Percentiles rank a stretch among this genome's conserved stretches.
These are phyloP conservation scores for Xylariaceae sp. DNA, from an alignment of 2,329 filamentous ascomycete genomes.

Conservation along the genomic window DNA sequence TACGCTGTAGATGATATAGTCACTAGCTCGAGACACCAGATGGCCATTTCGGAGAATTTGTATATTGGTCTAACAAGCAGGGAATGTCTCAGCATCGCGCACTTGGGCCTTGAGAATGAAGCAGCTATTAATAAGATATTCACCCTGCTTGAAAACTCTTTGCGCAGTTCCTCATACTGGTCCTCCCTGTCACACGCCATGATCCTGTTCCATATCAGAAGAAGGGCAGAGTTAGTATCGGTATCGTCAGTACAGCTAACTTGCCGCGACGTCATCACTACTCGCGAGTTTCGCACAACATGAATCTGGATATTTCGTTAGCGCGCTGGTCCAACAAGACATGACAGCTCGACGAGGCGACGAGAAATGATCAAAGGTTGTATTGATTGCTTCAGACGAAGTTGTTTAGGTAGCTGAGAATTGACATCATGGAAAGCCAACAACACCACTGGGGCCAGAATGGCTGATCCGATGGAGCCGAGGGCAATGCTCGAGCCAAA, in stretches of 20 bases:
- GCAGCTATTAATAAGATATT: conserved; percentile 25
- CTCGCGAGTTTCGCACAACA: too few species aligned
- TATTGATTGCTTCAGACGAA: conserved; percentile 90
- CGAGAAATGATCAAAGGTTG: too few species aligned
- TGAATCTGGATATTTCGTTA: too few species aligned
- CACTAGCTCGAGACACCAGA: conserved; percentile 89
- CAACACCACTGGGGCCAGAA: conserved; percentile 64
- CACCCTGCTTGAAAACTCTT: conserved; percentile 87
- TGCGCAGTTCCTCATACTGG: conserved; percentile 72
- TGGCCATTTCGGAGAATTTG: conserved; percentile 92
- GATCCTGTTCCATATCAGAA: conserved; percentile 59
- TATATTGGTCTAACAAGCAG: conserved; percentile 70
- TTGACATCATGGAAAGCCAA: conserved; percentile 94
- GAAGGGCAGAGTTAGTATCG: conserved; percentile 24
- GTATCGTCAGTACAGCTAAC: too few species aligned
- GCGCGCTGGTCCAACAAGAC: too few species aligned
- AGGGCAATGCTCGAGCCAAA: conserved; percentile 98
- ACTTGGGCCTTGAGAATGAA: conserved; percentile 27
- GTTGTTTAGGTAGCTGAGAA: conserved; percentile 90
- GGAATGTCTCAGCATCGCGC: conserved; percentile 54
- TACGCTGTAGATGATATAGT: conserved; percentile 98
- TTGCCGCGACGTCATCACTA: too few species aligned
- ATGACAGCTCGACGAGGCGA: too few species aligned
- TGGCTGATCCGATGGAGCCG: conserved; percentile 57
- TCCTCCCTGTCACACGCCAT: conserved; percentile 91